Evolutionary conservation across 1,284 basidiomycete genomes (phyloP).

Genomic region (Somion occarium): DNA sequence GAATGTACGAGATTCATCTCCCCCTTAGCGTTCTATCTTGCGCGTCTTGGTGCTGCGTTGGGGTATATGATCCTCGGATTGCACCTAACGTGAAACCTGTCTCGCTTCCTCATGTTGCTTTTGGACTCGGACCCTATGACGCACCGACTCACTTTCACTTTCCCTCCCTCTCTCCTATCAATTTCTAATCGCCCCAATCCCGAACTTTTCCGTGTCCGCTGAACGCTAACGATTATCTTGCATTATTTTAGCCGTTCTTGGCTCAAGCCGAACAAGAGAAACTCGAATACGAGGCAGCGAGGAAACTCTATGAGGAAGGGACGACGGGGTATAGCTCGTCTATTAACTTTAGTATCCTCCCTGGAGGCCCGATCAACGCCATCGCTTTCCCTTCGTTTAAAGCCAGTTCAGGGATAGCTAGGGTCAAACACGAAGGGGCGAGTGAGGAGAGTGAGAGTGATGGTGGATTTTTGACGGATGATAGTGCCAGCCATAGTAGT

Average conservation of each 20-base stretch:
- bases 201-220: too few relatives aligned
- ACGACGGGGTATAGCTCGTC: conserved; percentile 62
- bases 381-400: conserved; percentile 34
- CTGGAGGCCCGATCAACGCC: conserved; percentile 47
- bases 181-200: neutral
- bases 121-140: neutral
- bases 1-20: neutral
- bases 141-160: neutral
- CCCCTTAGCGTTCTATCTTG: too few relatives aligned
- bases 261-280: conserved; percentile 91
- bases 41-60: too few relatives aligned
- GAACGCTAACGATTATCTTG: too few relatives aligned
- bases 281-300: conserved; percentile 81
- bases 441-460: conserved; percentile 65
- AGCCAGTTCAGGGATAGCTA: conserved; percentile 31
- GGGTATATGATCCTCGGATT: too few relatives aligned
- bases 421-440: conserved; percentile 51
- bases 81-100: neutral
- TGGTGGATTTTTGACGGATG: conserved; percentile 44
- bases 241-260: conserved; percentile 92
- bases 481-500: conserved; percentile 22
- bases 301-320: conserved; percentile 80
- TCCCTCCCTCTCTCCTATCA: neutral
- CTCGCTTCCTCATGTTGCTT: neutral
- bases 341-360: conserved; percentile 76